These are phyloP conservation scores for Blastobotrys americana DNA, from an alignment of 805 yeast species.

Conservation along the genomic window DNA sequence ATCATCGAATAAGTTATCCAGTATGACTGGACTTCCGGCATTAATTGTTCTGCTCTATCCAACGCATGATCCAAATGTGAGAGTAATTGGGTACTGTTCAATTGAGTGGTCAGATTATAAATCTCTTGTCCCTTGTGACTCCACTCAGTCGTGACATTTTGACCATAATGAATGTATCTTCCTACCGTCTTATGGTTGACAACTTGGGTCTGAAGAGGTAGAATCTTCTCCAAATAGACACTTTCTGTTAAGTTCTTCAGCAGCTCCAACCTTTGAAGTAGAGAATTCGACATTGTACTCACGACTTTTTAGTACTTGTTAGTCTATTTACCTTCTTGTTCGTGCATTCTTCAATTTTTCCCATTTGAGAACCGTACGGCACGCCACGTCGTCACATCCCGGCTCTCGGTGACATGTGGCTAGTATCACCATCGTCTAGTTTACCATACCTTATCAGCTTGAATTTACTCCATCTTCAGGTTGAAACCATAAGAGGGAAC, in stretches of 20 bases:
- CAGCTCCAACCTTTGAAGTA: no score
- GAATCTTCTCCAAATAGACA: not conserved
- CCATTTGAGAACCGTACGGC: no score
- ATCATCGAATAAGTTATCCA: conserved; percentile 17
- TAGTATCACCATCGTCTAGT: no score
- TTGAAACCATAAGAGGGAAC: no score
- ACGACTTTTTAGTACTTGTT: no score
- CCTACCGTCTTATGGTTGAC: not conserved
- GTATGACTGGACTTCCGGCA: conserved; percentile 9
- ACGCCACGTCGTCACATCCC: no score
- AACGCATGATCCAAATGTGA: not conserved
- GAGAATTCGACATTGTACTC: no score
- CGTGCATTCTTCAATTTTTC: no score
- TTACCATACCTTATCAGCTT: no score
- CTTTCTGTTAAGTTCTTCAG: not conserved
- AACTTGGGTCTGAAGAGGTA: not conserved
- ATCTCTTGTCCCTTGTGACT: not conserved
- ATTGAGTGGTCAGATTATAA: not conserved
- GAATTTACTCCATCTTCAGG: no score
- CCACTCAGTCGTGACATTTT: not conserved
- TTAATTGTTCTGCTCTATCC: not conserved
- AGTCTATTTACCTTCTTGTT: no score
- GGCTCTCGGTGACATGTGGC: no score
- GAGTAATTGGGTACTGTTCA: not conserved
- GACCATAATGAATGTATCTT: not conserved